These are phyloP conservation scores for Boletellus ananas DNA, from an alignment of 768 basidiomycete genomes.

Conservation along the genomic window DNA sequence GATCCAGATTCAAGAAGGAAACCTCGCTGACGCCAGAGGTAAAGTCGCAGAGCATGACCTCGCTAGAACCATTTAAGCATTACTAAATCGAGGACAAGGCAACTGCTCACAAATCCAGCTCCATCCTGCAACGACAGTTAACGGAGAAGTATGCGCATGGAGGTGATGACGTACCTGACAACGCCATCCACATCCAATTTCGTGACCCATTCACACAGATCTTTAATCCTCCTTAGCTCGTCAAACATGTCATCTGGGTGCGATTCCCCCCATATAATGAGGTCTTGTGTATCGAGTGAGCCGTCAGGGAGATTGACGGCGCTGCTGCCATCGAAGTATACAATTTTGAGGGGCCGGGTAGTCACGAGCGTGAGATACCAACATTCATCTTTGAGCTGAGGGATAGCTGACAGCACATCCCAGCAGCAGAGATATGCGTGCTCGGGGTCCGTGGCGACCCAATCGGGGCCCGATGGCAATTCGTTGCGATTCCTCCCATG, in stretches of 20 bases:
- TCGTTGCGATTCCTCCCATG: slow-evolving; percentile 20
- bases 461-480: slow-evolving; percentile 30
- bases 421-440: slow-evolving; percentile 38
- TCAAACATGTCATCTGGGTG: background rate
- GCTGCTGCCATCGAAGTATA: slow-evolving; percentile 53
- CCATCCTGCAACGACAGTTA: slow-evolving; percentile 6
- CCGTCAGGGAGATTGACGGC: slow-evolving; percentile 38
- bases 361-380: slow-evolving; percentile 17
- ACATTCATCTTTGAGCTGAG: slow-evolving; percentile 1
- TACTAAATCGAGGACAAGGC: background rate
- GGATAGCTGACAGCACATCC: background rate
- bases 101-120: slow-evolving; percentile 26
- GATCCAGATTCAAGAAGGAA: slow-evolving; percentile 13
- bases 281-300: slow-evolving; percentile 45
- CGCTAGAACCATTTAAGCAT: slow-evolving; percentile 11
- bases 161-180: slow-evolving; percentile 29
- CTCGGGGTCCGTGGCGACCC: slow-evolving; percentile 36
- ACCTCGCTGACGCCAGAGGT: slow-evolving; percentile 19
- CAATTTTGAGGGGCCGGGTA: slow-evolving; percentile 36
- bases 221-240: background rate
- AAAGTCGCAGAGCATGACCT: slow-evolving; percentile 33
- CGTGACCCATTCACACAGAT: slow-evolving; percentile 42
- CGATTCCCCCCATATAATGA: slow-evolving; percentile 33
- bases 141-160: background rate
- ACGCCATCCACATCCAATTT: slow-evolving; percentile 41